Evolutionary conservation across 768 basidiomycete species (phyloP).

Genomic region (Mycena latifolia): DNA sequence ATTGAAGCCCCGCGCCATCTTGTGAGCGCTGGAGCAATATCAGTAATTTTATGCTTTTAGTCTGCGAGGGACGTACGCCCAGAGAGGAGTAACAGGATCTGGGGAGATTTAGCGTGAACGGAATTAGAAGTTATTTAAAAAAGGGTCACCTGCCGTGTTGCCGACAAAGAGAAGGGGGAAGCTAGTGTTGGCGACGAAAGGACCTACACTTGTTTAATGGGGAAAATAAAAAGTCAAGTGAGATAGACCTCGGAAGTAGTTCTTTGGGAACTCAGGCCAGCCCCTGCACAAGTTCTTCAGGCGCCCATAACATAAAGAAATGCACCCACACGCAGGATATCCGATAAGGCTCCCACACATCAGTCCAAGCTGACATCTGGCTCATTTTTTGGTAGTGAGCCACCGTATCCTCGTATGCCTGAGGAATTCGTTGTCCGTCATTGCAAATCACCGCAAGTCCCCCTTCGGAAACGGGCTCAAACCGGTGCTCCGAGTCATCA

Average conservation of each 20-base stretch:
- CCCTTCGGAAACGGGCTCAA: slow-evolving; percentile 4
- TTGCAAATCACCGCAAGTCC: slow-evolving; percentile 18
- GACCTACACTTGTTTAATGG: slow-evolving; percentile 66
- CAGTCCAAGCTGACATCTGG: slow-evolving; percentile 10
- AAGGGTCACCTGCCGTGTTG: slow-evolving; percentile 33
- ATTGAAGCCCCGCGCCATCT: slow-evolving; percentile 36
- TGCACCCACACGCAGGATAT: slow-evolving; percentile 20
- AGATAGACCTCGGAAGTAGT: slow-evolving; percentile 24
- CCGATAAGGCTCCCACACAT: slow-evolving; percentile 1
- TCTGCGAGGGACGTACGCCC: slow-evolving; percentile 27
- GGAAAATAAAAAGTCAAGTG: slow-evolving; percentile 43
- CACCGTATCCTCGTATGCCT: slow-evolving; percentile 12
- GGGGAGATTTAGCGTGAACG: neutral
- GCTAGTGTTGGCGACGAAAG: neutral
- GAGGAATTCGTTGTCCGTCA: slow-evolving; percentile 24
- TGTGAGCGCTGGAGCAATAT: slow-evolving; percentile 31
- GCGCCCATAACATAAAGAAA: neutral
- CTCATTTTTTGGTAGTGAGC: slow-evolving; percentile 13
- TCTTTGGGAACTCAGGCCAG: slow-evolving; percentile 33
- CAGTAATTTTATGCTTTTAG: neutral
- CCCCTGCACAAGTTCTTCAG: slow-evolving; percentile 12
- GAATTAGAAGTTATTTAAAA: slow-evolving; percentile 17
- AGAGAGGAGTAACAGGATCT: slow-evolving; percentile 38
- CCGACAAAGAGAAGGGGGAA: slow-evolving; percentile 19
- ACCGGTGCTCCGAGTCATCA: slow-evolving; percentile 25